phyloP scores from a whole-genome alignment of 805 yeast species.

The Hanseniaspora osmophila region DNA sequence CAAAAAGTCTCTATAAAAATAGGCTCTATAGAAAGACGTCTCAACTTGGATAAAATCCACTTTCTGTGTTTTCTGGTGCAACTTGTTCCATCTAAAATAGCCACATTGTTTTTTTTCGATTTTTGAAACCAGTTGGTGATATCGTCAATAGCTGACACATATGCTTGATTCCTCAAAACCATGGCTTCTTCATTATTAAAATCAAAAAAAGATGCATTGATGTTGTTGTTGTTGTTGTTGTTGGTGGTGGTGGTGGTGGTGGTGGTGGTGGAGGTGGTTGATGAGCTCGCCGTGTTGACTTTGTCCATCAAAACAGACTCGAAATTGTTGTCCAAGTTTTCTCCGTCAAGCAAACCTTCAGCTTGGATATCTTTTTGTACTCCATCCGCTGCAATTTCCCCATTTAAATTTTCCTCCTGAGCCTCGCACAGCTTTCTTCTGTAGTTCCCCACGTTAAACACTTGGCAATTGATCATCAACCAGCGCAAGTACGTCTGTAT shows the following conservation, averaged over 20 bases:
- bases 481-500: slow-evolving; percentile 84
- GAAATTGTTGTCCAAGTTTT: too few species aligned
- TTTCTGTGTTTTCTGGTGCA: slow-evolving; percentile 62
- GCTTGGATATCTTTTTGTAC: too few species aligned
- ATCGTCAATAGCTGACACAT: slow-evolving; percentile 55
- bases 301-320: too few species aligned
- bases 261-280: slow-evolving; percentile 1
- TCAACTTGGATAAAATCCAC: slow-evolving; percentile 44
- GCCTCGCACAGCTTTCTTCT: slow-evolving; percentile 36
- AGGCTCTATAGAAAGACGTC: slow-evolving; percentile 63
- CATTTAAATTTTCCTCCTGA: not conserved
- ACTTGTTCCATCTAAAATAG: slow-evolving; percentile 87
- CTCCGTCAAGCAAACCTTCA: too few species aligned
- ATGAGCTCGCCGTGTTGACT: slow-evolving; percentile 15
- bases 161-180: slow-evolving; percentile 52
- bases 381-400: slow-evolving; percentile 18
- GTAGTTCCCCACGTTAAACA: slow-evolving; percentile 81
- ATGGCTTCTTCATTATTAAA: slow-evolving; percentile 51
- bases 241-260: not conserved
- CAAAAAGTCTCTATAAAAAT: slow-evolving; percentile 89
- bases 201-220: slow-evolving; percentile 69
- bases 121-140: slow-evolving; percentile 78
- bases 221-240: slow-evolving; percentile 21
- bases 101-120: slow-evolving; percentile 66
- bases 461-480: slow-evolving; percentile 75